These are phyloP conservation scores for Hirschioporus abietinus DNA, from an alignment of 768 basidiomycete species.

Conservation along the genomic window DNA sequence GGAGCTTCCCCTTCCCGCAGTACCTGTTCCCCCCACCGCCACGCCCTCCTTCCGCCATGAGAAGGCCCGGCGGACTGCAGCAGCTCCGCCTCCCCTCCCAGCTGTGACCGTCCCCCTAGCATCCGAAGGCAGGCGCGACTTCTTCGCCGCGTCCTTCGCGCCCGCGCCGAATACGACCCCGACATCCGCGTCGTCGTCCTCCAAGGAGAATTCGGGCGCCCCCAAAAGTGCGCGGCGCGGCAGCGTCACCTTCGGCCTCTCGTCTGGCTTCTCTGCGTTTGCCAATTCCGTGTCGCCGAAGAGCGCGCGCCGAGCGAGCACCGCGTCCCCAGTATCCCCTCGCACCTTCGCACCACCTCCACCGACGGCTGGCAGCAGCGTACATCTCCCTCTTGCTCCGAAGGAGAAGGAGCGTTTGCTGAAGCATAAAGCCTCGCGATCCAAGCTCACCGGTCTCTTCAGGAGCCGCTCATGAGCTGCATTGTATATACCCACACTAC, in stretches of 20 bases:
- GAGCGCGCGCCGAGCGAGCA: too few species aligned
- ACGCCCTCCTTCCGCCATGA: too few species aligned
- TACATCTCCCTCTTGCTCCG: neutral
- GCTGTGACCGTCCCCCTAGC: neutral
- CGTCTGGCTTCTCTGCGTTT: neutral
- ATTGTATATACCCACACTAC: neutral
- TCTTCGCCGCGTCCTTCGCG: constrained; percentile 41
- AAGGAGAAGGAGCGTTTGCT: neutral
- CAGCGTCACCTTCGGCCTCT: neutral
- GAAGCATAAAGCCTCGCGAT: neutral
- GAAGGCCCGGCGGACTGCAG: too few species aligned
- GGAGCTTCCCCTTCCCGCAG: constrained; percentile 26
- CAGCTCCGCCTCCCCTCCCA: too few species aligned
- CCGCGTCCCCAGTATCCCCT: too few species aligned
- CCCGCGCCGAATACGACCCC: constrained; percentile 20
- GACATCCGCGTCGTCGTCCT: neutral
- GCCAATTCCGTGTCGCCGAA: neutral
- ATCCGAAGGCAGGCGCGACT: constrained; percentile 29
- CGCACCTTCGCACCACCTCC: too few species aligned
- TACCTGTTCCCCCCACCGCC: constrained; percentile 7
- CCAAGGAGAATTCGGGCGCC: neutral
- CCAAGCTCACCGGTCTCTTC: neutral
- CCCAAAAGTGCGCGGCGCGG: neutral
- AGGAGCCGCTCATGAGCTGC: neutral
- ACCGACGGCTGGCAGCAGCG: neutral